These are phyloP conservation scores for Cucurbitaria berberidis DNA, from an alignment of 2,329 filamentous ascomycete genomes.

Conservation along the genomic window DNA sequence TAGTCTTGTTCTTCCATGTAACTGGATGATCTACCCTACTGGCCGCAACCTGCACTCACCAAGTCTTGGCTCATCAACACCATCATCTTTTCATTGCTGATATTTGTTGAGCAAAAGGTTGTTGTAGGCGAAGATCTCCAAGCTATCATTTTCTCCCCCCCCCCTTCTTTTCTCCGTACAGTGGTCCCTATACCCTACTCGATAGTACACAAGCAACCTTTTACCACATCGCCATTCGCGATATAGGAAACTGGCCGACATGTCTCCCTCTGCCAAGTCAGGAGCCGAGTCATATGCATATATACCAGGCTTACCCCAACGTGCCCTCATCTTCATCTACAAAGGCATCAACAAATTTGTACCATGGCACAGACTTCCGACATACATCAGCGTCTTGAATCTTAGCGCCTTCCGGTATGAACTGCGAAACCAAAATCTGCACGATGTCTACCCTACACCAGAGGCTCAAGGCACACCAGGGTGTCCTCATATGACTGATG, in stretches of 20 bases:
- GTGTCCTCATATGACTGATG: slow-evolving; percentile 36
- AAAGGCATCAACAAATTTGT: slow-evolving; percentile 49
- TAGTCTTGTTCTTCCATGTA: not conserved
- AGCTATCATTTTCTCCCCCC: not conserved
- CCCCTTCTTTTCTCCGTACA: not conserved
- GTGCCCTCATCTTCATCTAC: slow-evolving; percentile 41
- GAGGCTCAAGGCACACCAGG: slow-evolving; percentile 46
- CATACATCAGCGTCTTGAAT: slow-evolving; percentile 51
- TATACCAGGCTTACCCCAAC: slow-evolving; percentile 18
- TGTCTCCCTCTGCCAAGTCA: slow-evolving; percentile 1
- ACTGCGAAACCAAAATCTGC: slow-evolving; percentile 53
- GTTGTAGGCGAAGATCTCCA: not conserved
- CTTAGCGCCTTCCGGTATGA: slow-evolving; percentile 51
- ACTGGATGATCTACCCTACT: not conserved
- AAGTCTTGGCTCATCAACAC: not conserved
- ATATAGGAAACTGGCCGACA: not conserved
- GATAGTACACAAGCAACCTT: not conserved
- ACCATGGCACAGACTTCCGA: slow-evolving; percentile 54
- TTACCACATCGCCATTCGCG: not conserved
- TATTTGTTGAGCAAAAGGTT: not conserved
- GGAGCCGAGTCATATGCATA: slow-evolving; percentile 7
- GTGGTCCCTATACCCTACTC: not conserved
- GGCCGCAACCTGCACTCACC: not conserved
- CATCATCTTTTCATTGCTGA: not conserved
- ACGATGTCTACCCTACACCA: slow-evolving; percentile 52